A percentile compares a stretch with the other conserved stretches of the same genome.
These are phyloP conservation scores for Termitomyces sp. DNA, from an alignment of 768 basidiomycete genomes.

Conservation along the genomic window DNA sequence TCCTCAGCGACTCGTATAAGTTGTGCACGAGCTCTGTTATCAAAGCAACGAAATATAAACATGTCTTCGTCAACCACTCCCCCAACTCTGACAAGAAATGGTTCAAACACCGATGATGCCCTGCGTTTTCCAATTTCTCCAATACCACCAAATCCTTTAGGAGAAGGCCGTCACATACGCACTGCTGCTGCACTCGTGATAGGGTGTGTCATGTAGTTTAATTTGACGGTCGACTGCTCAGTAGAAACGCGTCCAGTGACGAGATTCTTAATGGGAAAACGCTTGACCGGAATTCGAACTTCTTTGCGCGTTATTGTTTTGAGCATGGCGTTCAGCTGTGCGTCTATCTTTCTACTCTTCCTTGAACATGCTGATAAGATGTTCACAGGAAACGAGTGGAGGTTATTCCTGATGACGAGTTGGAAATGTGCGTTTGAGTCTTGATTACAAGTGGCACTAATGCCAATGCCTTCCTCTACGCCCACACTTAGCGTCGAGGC, in stretches of 20 bases:
- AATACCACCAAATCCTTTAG: slow-evolving; percentile 59
- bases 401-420: slow-evolving; percentile 87
- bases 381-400: slow-evolving; percentile 73
- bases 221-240: neutral
- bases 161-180: slow-evolving; percentile 65
- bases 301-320: slow-evolving; percentile 86
- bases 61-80: slow-evolving; percentile 11
- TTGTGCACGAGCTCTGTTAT: slow-evolving; percentile 8
- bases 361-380: slow-evolving; percentile 13
- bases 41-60: slow-evolving; percentile 3
- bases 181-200: slow-evolving; percentile 75
- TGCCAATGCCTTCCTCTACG: neutral
- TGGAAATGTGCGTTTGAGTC: slow-evolving; percentile 69
- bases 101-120: neutral
- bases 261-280: slow-evolving; percentile 94
- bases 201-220: slow-evolving; percentile 40
- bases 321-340: slow-evolving; percentile 82
- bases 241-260: slow-evolving; percentile 43
- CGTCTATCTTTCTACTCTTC: slow-evolving; percentile 13
- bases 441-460: neutral
- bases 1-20: neutral
- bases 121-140: slow-evolving; percentile 47
- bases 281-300: slow-evolving; percentile 76
- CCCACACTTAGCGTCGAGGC: slow-evolving; percentile 64
- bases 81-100: neutral